phyloP scores from a whole-genome alignment of 495 filamentous ascomycete genomes.

The Xeromyces bisporus region DNA sequence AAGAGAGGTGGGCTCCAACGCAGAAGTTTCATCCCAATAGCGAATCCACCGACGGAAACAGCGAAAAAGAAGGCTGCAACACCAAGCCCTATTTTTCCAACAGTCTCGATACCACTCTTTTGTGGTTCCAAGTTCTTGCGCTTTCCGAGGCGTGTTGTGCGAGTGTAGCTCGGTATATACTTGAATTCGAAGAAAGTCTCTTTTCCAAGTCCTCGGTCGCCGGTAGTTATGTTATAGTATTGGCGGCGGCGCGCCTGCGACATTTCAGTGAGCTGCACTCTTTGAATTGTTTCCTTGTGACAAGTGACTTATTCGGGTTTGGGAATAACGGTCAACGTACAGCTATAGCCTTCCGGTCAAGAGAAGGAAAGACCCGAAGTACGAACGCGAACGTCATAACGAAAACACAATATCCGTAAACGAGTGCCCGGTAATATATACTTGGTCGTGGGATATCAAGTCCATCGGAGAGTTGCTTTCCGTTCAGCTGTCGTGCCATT shows the following conservation, averaged over 20 bases:
- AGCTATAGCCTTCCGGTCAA: conserved; percentile 42
- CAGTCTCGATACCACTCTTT: conserved; percentile 12
- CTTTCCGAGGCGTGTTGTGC: conserved; percentile 16
- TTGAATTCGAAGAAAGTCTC: conserved; percentile 46
- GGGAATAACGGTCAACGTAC: conserved; percentile 12
- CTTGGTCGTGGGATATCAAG: conserved; percentile 40
- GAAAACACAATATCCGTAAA: conserved; percentile 52
- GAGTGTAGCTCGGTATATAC: conserved; percentile 38
- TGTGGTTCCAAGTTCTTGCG: conserved; percentile 11
- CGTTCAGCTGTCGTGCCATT: conserved; percentile 52
- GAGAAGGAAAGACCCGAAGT: conserved; percentile 34
- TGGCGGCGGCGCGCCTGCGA: conserved; percentile 28
- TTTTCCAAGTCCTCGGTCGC: conserved; percentile 37
- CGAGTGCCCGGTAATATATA: conserved; percentile 39
- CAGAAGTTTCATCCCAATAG: conserved; percentile 9
- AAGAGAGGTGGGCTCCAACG: too few relatives aligned
- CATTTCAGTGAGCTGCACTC: neutral
- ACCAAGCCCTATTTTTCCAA: conserved; percentile 15
- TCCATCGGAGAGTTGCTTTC: conserved; percentile 38
- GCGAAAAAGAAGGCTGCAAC: conserved; percentile 8
- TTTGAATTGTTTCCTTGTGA: neutral
- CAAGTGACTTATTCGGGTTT: neutral
- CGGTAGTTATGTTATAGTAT: conserved; percentile 38
- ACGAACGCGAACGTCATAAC: conserved; percentile 38
- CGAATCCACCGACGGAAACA: conserved; percentile 8